phyloP scores from a whole-genome alignment of 805 yeast genomes.

The Saturnispora galanensis region DNA sequence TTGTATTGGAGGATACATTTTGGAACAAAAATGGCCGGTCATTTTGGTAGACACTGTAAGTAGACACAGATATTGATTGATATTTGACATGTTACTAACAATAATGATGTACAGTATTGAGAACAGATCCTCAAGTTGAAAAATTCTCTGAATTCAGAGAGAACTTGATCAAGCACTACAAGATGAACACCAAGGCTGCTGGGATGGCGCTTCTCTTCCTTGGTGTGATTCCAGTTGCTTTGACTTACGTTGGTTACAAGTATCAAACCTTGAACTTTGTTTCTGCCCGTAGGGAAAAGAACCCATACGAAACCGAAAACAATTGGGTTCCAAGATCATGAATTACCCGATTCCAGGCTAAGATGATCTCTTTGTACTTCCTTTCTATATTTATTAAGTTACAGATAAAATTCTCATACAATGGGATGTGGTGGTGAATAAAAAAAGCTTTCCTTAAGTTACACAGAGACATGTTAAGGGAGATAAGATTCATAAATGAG shows the following conservation, averaged over 20 bases:
- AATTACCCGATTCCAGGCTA: not conserved
- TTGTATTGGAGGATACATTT: not conserved
- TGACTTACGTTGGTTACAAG: conserved; percentile 25
- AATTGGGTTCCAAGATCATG: conserved; percentile 23
- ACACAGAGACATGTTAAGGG: not conserved
- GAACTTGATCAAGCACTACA: conserved; percentile 24
- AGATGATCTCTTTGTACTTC: not conserved
- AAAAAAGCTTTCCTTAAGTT: not conserved
- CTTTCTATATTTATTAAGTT: not conserved
- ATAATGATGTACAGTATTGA: conserved; percentile 18
- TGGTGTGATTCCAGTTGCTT: conserved; percentile 26
- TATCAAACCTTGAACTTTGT: conserved; percentile 21
- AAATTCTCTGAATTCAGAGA: conserved; percentile 25
- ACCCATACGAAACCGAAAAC: conserved; percentile 18
- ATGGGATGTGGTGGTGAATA: no score
- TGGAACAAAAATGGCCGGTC: conserved; percentile 21
- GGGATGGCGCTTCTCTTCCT: conserved; percentile 22
- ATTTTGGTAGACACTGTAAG: conserved; percentile 28
- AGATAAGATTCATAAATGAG: conserved; percentile 17
- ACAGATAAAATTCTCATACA: no score
- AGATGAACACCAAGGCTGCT: conserved; percentile 23
- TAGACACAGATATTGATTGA: not conserved
- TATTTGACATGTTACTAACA: conserved; percentile 2
- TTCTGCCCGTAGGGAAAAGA: conserved; percentile 25
- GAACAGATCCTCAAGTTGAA: conserved; percentile 24